A percentile compares a stretch with the other conserved stretches of the same genome.
Evolutionary conservation across 139 green algal genomes (phyloP).

Genomic region (Edaphochlamys debaryana): DNA sequence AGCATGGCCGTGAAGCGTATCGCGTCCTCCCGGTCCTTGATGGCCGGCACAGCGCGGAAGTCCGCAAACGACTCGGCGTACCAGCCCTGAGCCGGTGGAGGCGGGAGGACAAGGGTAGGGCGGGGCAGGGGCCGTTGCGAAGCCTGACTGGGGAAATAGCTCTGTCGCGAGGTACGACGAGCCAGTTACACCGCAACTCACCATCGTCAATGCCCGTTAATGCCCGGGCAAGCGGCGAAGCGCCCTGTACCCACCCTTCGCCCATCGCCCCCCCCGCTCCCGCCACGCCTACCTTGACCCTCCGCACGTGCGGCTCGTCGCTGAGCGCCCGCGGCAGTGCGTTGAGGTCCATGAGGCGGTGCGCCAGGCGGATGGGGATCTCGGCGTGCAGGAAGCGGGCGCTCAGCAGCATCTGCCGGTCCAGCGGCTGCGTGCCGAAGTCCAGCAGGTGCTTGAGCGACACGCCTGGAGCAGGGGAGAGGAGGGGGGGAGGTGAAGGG

Average conservation of each 20-base stretch:
- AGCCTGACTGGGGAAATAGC: too few relatives aligned
- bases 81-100: constrained; percentile 52
- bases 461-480: constrained; percentile 76
- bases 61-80: constrained; percentile 93
- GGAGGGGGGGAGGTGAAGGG: not conserved
- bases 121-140: too few relatives aligned
- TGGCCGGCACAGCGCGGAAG: constrained; percentile 74
- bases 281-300: constrained; percentile 40
- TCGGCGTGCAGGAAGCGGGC: constrained; percentile 71
- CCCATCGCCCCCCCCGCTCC: too few relatives aligned
- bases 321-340: constrained; percentile 85
- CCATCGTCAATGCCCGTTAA: too few relatives aligned
- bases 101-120: too few relatives aligned
- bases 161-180: too few relatives aligned
- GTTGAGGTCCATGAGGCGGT: constrained; percentile 92
- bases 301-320: constrained; percentile 75
- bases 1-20: constrained; percentile 31
- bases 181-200: too few relatives aligned
- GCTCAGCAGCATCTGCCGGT: constrained; percentile 83
- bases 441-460: constrained; percentile 91
- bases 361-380: constrained; percentile 89
- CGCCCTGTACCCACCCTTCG: too few relatives aligned
- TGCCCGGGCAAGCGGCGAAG: too few relatives aligned
- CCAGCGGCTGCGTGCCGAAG: constrained; percentile 85
- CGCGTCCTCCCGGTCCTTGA: constrained; percentile 71